Percentiles rank a stretch among this genome's conserved stretches.
phyloP scores from a whole-genome alignment of 163 green algal genomes.

The Volvox carteri region DNA sequence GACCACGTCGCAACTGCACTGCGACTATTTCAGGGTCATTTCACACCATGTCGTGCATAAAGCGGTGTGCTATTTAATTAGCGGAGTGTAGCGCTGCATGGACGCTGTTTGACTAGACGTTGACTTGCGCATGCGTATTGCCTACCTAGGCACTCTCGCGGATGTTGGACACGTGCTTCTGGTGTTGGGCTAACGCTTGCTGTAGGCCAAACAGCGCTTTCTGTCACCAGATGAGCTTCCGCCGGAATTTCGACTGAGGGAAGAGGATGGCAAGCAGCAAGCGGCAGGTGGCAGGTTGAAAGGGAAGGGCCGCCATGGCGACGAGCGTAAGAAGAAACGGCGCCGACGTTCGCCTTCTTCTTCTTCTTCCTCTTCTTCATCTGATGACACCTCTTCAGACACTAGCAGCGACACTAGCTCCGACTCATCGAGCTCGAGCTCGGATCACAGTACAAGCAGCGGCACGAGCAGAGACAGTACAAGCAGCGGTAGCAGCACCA shows the following conservation, averaged over 20 bases:
- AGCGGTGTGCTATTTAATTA: too few relatives aligned
- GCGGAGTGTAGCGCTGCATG: too few relatives aligned
- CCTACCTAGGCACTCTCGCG: too few relatives aligned
- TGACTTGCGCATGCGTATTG: too few relatives aligned
- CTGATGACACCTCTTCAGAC: slow-evolving; percentile 35
- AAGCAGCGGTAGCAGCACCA: slow-evolving; percentile 25
- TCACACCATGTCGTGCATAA: too few relatives aligned
- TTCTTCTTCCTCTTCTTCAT: slow-evolving; percentile 37
- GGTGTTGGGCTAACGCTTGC: too few relatives aligned
- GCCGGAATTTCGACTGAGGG: slow-evolving; percentile 49
- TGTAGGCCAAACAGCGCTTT: slow-evolving; percentile 56
- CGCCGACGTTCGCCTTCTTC: slow-evolving; percentile 43
- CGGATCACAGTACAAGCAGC: too few relatives aligned
- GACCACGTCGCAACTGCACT: too few relatives aligned
- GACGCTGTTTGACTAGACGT: too few relatives aligned
- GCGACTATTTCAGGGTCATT: too few relatives aligned
- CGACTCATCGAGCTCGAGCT: slow-evolving; percentile 5
- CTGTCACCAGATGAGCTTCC: slow-evolving; percentile 60
- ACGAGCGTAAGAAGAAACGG: slow-evolving; percentile 50
- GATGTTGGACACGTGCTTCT: too few relatives aligned
- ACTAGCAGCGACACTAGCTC: slow-evolving; percentile 55
- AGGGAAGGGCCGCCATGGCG: background rate
- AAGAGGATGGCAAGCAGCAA: slow-evolving; percentile 25
- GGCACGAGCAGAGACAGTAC: background rate
- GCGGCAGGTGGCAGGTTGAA: background rate